Evolutionary conservation across 1,139 yeast genomes (phyloP), one percentile per base, ranked within the genome.

Genomic region (Kurtzmaniella quercitrusa): DNA sequence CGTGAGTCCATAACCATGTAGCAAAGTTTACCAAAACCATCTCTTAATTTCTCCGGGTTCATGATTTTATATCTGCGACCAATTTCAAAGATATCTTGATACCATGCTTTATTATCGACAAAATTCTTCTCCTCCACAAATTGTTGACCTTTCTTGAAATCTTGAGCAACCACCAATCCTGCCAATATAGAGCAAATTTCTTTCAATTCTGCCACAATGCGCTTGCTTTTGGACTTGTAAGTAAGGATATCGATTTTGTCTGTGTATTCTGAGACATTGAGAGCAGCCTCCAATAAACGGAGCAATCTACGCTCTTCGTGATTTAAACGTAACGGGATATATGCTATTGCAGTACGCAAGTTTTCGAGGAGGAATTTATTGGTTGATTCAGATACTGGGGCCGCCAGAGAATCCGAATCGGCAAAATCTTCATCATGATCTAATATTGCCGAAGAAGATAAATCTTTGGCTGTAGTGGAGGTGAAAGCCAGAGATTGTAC

Each of bases 1-100:
- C 85, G 65, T 1, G 91, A 84, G 56, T 84, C 93, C 89, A 84
- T 84, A 38, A 84, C 80, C 84, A 84, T 84, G 59, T 83, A 84
- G 66, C 85, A 81, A 45, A 84, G 64, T 54, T 84, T 83, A 36
- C 93, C 93, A 57, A 80, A 84, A 2, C 81, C 80, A 51, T 80
- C 84, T 45, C 88, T 71, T 85, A 84, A 80, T 51, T 78, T 72
- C 51, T 84, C 88, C 0, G 93, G 93, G 55, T 84, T 84, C 88
- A 84, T 81, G 50, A 84, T 79, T 56, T 84, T 84, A 61, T 84
- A 84, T 41, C 93, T 70, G 51, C 93, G 71, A 20, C 93, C 93
- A 47, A 84, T 77, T 59, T 84, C 93, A 57, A 84, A 84, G 14
- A 84, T 66, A 35, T 60, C 63, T 54, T 84, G 72, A 57, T 78